Evolutionary conservation across 1,139 yeast genomes (phyloP).

Genomic region (Kodamaea sp.): DNA sequence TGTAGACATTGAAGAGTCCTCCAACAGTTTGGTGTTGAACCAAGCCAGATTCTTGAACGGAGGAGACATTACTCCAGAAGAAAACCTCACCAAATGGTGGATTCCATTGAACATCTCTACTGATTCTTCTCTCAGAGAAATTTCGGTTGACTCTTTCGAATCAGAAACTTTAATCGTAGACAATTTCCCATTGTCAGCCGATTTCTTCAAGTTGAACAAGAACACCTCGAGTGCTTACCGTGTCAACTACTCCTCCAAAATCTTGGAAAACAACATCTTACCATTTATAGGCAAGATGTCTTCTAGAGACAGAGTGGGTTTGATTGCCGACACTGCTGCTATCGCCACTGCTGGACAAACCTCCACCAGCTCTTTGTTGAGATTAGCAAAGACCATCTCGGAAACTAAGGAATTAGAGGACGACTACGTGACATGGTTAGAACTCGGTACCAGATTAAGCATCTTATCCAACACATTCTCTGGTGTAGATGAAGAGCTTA

Average conservation of each 20-base stretch:
- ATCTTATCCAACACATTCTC: constrained; percentile 49
- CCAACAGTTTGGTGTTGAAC: constrained; percentile 46
- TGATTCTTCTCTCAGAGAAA: constrained; percentile 8
- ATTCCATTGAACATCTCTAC: constrained; percentile 55
- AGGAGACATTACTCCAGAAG: constrained; percentile 72
- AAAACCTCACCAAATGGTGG: constrained; percentile 63
- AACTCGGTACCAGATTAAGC: constrained; percentile 48
- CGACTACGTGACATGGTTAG: constrained; percentile 65
- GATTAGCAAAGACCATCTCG: constrained; percentile 45
- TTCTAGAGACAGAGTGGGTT: constrained; percentile 63
- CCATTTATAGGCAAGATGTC: constrained; percentile 48
- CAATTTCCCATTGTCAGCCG: constrained; percentile 21
- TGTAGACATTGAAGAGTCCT: constrained; percentile 49
- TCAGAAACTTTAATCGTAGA: constrained; percentile 23
- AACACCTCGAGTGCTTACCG: constrained; percentile 67
- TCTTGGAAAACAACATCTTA: constrained; percentile 47
- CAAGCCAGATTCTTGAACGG: constrained; percentile 79
- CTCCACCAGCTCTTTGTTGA: constrained; percentile 46
- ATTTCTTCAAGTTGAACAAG: constrained; percentile 61
- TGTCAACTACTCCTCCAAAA: constrained; percentile 57
- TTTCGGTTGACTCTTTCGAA: constrained; percentile 37
- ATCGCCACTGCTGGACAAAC: constrained; percentile 62
- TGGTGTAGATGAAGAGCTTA: constrained; percentile 33
- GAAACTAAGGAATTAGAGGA: constrained; percentile 45
- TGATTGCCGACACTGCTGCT: constrained; percentile 63